A percentile compares a stretch with the other conserved stretches of the same genome.
phyloP scores from a whole-genome alignment of 2,329 filamentous ascomycete genomes.

The Sarocladium strictum region DNA sequence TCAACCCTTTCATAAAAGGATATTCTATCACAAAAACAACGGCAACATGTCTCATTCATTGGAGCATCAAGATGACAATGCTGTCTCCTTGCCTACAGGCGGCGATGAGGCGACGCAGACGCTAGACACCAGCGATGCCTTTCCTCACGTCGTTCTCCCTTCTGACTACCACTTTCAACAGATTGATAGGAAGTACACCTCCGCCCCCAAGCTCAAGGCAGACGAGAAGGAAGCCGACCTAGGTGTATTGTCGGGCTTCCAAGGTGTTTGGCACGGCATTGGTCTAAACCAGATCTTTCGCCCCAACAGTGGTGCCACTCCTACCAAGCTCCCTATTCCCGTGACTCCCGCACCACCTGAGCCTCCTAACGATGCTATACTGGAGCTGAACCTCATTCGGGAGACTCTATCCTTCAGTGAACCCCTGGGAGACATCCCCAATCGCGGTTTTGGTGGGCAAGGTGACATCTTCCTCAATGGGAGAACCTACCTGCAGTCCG shows the following conservation, averaged over 20 bases:
- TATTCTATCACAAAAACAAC: neutral
- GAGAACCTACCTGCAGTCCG: constrained; percentile 28
- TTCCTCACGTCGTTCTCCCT: neutral
- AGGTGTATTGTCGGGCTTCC: constrained; percentile 21
- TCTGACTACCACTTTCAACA: neutral
- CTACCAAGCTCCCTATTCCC: constrained; percentile 15
- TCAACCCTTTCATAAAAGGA: too few relatives aligned
- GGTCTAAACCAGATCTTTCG: constrained; percentile 35
- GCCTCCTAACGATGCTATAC: constrained; percentile 21
- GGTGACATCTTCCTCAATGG: constrained; percentile 28
- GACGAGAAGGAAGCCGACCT: constrained; percentile 7
- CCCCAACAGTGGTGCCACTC: constrained; percentile 20
- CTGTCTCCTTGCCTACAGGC: neutral
- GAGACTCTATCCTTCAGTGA: constrained; percentile 27
- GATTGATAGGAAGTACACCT: neutral
- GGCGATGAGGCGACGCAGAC: neutral
- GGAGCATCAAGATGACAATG: neutral
- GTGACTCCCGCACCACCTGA: constrained; percentile 11
- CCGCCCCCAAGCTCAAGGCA: neutral
- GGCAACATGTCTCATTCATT: neutral
- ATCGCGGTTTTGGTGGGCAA: constrained; percentile 29
- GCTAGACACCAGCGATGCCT: neutral
- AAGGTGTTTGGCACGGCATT: constrained; percentile 23
- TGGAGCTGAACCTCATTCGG: constrained; percentile 32
- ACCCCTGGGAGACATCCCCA: constrained; percentile 28